These are phyloP conservation scores for Trichoderma gracile DNA, from an alignment of 2,329 filamentous ascomycete genomes.

Conservation along the genomic window DNA sequence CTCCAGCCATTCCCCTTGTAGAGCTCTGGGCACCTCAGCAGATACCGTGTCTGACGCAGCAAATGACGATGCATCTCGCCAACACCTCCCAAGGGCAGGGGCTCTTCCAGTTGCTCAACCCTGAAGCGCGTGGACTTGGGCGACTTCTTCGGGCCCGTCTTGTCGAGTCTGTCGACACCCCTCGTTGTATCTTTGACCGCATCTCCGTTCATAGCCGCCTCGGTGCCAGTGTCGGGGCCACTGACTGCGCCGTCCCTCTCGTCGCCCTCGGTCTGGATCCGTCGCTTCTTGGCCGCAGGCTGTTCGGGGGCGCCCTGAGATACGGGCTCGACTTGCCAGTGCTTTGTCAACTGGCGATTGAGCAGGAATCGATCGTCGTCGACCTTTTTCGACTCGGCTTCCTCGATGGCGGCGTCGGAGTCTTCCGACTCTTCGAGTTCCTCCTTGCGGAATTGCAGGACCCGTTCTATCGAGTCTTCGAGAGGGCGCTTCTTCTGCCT, in stretches of 20 bases:
- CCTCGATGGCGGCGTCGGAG: conserved; percentile 51
- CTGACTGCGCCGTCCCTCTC: conserved; percentile 29
- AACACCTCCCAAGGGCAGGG: conserved; percentile 36
- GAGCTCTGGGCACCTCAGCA: conserved; percentile 31
- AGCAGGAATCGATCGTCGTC: conserved; percentile 44
- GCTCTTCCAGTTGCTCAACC: conserved; percentile 34
- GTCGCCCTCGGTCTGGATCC: conserved; percentile 35
- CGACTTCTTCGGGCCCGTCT: conserved; percentile 36
- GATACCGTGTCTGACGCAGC: conserved; percentile 19
- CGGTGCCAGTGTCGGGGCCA: conserved; percentile 15
- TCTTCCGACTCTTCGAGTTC: conserved; percentile 58
- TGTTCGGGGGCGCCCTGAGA: conserved; percentile 29
- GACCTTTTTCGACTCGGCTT: conserved; percentile 36
- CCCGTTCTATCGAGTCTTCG: conserved; percentile 82
- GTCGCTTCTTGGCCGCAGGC: conserved; percentile 39
- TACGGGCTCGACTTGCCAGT: conserved; percentile 39
- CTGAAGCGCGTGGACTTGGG: conserved; percentile 37
- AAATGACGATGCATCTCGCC: conserved; percentile 33
- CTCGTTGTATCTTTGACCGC: not conserved
- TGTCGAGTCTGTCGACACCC: conserved; percentile 33
- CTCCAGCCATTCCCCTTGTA: conserved; percentile 28
- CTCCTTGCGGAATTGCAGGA: conserved; percentile 71
- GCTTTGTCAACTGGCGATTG: conserved; percentile 46
- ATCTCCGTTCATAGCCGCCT: conserved; percentile 27
- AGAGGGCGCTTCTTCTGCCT: conserved; percentile 78